These are phyloP conservation scores for Pulicaria dysenterica DNA, from an alignment of 129 eudicot species.

Conservation along the genomic window DNA sequence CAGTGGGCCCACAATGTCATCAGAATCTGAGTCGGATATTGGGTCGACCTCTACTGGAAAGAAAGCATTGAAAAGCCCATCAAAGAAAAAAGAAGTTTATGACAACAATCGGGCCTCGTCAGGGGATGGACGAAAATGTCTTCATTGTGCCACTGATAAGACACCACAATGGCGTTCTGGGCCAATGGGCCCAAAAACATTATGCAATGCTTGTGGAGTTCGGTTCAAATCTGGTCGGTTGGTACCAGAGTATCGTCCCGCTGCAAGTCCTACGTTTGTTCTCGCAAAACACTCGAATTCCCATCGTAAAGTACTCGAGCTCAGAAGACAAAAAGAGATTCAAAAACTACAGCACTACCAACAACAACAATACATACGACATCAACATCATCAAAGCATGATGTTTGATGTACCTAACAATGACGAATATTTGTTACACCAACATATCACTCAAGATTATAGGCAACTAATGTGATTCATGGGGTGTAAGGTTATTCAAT, in stretches of 20 bases:
- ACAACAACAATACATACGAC: constrained; percentile 49
- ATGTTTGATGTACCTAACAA: constrained; percentile 62
- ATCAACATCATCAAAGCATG: constrained; percentile 52
- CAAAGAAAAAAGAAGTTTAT: constrained; percentile 47
- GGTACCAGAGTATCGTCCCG: constrained; percentile 92
- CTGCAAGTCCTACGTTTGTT: constrained; percentile 86
- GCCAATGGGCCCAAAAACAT: constrained; percentile 90
- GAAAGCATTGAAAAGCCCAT: constrained; percentile 33
- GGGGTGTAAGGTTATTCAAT: neutral
- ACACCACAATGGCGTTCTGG: constrained; percentile 99
- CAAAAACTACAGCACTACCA: constrained; percentile 43
- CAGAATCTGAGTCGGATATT: constrained; percentile 53
- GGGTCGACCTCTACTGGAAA: constrained; percentile 30
- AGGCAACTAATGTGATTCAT: constrained; percentile 50
- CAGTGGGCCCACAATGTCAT: constrained; percentile 11
- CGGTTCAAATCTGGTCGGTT: constrained; percentile 87
- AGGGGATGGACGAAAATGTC: constrained; percentile 70
- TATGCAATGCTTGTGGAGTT: constrained; percentile 91
- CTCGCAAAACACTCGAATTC: constrained; percentile 84
- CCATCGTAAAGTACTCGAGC: constrained; percentile 83
- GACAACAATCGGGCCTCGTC: constrained; percentile 10
- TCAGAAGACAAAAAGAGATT: constrained; percentile 77
- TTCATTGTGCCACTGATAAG: constrained; percentile 89
- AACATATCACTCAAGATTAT: constrained; percentile 70
- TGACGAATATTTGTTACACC: constrained; percentile 84